Evolutionary conservation across 768 basidiomycete genomes (phyloP), one percentile per base, ranked within the genome.

Genomic region (Neoboletus brunneissimus): DNA sequence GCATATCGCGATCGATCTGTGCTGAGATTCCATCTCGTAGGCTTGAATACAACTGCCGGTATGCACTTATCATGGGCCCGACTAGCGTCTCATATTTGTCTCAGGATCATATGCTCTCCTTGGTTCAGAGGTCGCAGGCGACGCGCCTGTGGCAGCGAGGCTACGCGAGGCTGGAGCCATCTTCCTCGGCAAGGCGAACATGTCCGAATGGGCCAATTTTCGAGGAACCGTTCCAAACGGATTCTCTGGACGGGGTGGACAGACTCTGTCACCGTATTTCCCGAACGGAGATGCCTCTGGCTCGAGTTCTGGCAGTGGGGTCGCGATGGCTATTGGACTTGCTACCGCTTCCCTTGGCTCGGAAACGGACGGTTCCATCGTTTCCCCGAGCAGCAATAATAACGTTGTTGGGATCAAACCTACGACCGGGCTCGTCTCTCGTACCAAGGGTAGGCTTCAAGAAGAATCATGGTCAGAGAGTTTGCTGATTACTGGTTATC

Each of bases 301-400:
- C 5, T 75, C 75, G 7, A 77, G 75, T 47, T 73, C 75, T 46
- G 79, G 80, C 3, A 75, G 75, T 54, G 80, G 72, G 1, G 73
- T 81, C 54, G 66, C 51, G 55, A 70, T 64, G 67, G 67, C 80
- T 10, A 61, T 81, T 32, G 79, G 81, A 16, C 72, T 82, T 29
- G 73, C 73, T 3, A 69, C 78, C 0, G 78, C 62, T 11, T 61
- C 76, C 15, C 69, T 82, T 23, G 80, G 81, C 13, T 73, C 76
- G 0, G 81, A 81, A 61, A 81, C 76, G 8, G 73, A 77, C 48
- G 81, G 82, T n/a, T 77, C 76, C 15, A 81, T 81, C 55, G 65
- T 76, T 34, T 76, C 67, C 15, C 81, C 81, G 0, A 70, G 74
- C 42, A 74, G 72, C 47, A 54, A 60, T 22, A 78, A 76, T 54